These are phyloP conservation scores for Rosa chinensis DNA, from an alignment of 306 rosid species.

Conservation along the genomic window DNA sequence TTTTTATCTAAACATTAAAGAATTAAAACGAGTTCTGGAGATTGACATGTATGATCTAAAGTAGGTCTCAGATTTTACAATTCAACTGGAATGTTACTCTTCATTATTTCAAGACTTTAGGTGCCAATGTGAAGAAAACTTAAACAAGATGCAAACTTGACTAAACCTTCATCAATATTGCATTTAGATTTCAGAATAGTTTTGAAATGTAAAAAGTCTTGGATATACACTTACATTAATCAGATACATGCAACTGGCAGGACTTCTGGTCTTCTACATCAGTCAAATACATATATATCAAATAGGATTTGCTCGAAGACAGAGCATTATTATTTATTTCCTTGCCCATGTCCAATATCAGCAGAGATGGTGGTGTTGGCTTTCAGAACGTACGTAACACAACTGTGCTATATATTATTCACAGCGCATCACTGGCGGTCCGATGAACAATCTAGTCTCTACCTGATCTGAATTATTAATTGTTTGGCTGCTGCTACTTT, in stretches of 20 bases:
- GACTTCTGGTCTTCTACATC: background rate
- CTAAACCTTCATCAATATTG: background rate
- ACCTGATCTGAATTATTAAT: constrained; percentile 21
- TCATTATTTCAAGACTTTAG: background rate
- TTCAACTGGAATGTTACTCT: background rate
- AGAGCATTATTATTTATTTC: background rate
- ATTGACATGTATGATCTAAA: background rate
- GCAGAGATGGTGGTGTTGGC: background rate
- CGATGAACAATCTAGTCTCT: constrained; percentile 51
- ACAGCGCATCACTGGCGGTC: constrained; percentile 42
- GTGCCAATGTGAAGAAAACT: background rate
- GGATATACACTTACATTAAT: background rate
- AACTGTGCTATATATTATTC: background rate
- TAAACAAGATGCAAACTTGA: background rate
- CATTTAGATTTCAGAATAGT: background rate
- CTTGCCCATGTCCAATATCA: background rate
- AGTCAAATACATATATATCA: background rate
- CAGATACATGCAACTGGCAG: background rate
- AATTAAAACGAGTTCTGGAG: background rate
- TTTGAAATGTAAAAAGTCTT: background rate
- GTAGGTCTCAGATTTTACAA: background rate
- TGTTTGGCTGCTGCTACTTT: constrained; percentile 11
- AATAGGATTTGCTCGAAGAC: background rate
- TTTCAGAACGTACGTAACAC: background rate
- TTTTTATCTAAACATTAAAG: too few species aligned